Percentiles rank a stretch among this genome's conserved stretches.
Evolutionary conservation across 192 early-diverging fungal species (phyloP).

Genomic region (Phlyctochytrium bullatum): DNA sequence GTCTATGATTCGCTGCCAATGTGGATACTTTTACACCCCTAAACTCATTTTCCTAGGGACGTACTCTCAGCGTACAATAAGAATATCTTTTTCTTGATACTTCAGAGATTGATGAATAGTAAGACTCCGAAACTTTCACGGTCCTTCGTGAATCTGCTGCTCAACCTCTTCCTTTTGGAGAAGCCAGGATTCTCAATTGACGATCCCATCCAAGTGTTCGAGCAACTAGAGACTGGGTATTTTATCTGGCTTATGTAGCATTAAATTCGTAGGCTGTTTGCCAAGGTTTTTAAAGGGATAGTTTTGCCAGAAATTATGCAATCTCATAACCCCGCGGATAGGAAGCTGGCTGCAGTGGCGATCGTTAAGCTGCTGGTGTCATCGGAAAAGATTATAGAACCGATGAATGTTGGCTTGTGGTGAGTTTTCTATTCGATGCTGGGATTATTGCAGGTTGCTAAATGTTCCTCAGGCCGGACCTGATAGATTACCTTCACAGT

Average conservation of each 20-base stretch:
- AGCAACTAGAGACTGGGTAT: slow-evolving; percentile 59
- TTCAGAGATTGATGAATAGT: slow-evolving; percentile 53
- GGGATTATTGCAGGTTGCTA: neutral
- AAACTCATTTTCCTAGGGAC: slow-evolving; percentile 9
- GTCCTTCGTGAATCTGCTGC: slow-evolving; percentile 67
- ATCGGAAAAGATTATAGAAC: slow-evolving; percentile 51
- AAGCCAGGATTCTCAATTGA: slow-evolving; percentile 61
- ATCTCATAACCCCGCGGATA: slow-evolving; percentile 53
- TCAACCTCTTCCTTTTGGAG: slow-evolving; percentile 61
- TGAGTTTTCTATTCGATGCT: slow-evolving; percentile 1
- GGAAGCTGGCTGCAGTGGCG: slow-evolving; percentile 62
- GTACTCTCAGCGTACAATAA: slow-evolving; percentile 53
- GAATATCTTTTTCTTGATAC: slow-evolving; percentile 59
- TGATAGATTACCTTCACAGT: slow-evolving; percentile 49
- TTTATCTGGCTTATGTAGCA: neutral
- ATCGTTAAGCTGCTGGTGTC: slow-evolving; percentile 62
- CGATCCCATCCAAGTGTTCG: slow-evolving; percentile 54
- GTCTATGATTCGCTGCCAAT: slow-evolving; percentile 77
- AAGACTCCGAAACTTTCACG: slow-evolving; percentile 62
- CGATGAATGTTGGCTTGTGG: slow-evolving; percentile 50
- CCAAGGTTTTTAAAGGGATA: slow-evolving; percentile 58
- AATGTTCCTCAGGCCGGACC: slow-evolving; percentile 41
- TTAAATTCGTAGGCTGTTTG: slow-evolving; percentile 46
- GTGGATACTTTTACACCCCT: slow-evolving; percentile 13
- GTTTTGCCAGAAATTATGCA: slow-evolving; percentile 65